Percentiles rank a stretch among this genome's conserved stretches.
phyloP scores from a whole-genome alignment of 495 filamentous ascomycete species.

The Clohesyomyces aquaticus region DNA sequence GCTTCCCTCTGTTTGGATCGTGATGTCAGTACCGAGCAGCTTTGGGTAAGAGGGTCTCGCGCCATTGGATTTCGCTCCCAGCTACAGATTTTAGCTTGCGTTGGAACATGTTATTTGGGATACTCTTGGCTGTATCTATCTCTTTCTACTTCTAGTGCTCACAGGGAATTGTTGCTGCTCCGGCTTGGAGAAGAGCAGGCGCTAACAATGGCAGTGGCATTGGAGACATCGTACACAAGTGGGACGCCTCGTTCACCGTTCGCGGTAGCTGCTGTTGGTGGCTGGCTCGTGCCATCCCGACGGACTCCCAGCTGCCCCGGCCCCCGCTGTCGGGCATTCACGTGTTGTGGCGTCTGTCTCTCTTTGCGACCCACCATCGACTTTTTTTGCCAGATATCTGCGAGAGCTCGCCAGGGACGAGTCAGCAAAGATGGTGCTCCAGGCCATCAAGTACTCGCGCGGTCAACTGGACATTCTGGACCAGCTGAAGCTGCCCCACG shows the following conservation, averaged over 20 bases:
- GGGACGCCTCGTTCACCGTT: constrained; percentile 1
- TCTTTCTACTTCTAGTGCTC: too few species aligned
- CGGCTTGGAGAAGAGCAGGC: background rate
- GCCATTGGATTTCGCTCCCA: too few species aligned
- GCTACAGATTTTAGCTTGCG: too few species aligned
- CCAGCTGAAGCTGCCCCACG: constrained; percentile 86
- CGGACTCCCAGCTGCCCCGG: background rate
- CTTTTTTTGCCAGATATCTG: too few species aligned
- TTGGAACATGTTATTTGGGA: too few species aligned
- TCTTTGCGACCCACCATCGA: background rate
- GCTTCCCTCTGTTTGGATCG: background rate
- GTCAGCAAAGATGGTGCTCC: constrained; percentile 59
- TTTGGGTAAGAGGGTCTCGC: background rate
- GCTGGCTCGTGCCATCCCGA: constrained; percentile 9
- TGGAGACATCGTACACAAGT: too few species aligned
- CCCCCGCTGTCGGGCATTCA: constrained; percentile 10
- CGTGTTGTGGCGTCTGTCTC: constrained; percentile 32
- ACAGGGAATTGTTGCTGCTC: too few species aligned
- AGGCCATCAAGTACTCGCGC: constrained; percentile 84
- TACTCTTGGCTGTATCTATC: too few species aligned
- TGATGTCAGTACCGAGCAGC: constrained; percentile 15
- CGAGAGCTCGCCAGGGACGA: background rate
- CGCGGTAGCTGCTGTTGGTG: background rate
- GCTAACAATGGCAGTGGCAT: background rate
- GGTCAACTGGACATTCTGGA: constrained; percentile 85